A percentile compares a stretch with the other conserved stretches of the same genome.
phyloP scores from a whole-genome alignment of 2,329 filamentous ascomycete genomes.

The Coniochaeta prunicola region DNA sequence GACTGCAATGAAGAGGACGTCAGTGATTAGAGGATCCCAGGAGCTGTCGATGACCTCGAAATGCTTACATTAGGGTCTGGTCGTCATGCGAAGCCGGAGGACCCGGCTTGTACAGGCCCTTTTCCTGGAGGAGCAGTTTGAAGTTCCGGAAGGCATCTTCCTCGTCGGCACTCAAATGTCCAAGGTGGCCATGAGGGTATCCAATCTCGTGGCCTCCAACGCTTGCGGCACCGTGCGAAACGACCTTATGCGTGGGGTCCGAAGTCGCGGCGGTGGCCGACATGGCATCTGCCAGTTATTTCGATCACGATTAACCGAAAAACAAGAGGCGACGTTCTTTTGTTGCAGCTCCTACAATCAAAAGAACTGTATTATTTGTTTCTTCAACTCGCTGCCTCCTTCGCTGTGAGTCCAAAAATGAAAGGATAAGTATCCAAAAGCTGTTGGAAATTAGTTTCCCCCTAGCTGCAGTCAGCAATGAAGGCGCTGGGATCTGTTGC shows the following conservation, averaged over 20 bases:
- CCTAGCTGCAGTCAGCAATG: neutral
- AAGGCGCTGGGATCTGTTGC: neutral
- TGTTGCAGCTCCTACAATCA: neutral
- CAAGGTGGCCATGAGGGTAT: conserved; percentile 73
- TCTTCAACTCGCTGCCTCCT: neutral
- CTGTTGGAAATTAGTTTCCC: neutral
- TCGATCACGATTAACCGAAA: neutral
- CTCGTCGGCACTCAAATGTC: conserved; percentile 66
- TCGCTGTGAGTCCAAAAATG: neutral
- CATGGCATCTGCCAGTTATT: neutral
- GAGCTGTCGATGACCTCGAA: neutral
- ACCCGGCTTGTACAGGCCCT: conserved; percentile 54
- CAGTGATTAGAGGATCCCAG: conserved; percentile 5
- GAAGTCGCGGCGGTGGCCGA: neutral
- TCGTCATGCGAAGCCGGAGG: conserved; percentile 62
- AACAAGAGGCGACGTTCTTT: neutral
- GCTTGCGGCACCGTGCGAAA: conserved; percentile 6
- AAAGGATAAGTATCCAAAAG: neutral
- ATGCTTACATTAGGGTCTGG: conserved; percentile 58
- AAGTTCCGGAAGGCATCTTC: conserved; percentile 61
- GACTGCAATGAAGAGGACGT: conserved; percentile 39
- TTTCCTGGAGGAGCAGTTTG: conserved; percentile 59
- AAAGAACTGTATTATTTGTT: no score
- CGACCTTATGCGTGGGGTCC: conserved; percentile 7
- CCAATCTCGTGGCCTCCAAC: conserved; percentile 26